These are phyloP conservation scores for Neoascochyta sp. DNA, from an alignment of 2,329 filamentous ascomycete species.

Conservation along the genomic window DNA sequence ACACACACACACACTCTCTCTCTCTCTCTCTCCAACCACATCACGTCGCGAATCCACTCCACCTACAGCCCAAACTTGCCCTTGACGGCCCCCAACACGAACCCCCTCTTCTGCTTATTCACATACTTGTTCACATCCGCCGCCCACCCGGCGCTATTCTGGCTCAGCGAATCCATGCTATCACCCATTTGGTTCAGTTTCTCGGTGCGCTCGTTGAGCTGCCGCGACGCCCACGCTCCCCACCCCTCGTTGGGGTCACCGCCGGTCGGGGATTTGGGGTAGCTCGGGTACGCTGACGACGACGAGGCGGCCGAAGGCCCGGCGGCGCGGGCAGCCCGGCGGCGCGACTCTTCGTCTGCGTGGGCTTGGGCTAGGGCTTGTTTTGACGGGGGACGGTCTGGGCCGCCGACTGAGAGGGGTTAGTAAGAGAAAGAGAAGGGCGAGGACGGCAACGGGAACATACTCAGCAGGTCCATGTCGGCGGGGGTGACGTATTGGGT, in stretches of 20 bases:
- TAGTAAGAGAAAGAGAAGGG: constrained; percentile 2
- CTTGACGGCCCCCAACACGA: constrained; percentile 61
- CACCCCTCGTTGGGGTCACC: constrained; percentile 50
- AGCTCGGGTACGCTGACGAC: constrained; percentile 22
- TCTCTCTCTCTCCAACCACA: no score
- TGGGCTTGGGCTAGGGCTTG: constrained; percentile 78
- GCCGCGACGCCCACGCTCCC: constrained; percentile 76
- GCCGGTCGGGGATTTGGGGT: constrained; percentile 17
- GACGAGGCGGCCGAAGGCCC: constrained; percentile 34
- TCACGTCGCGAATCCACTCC: no score
- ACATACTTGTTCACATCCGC: constrained; percentile 87
- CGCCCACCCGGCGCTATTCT: constrained; percentile 78
- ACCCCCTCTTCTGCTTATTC: constrained; percentile 78
- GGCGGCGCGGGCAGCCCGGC: constrained; percentile 34
- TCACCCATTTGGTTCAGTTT: constrained; percentile 79
- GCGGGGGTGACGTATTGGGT: constrained; percentile 84
- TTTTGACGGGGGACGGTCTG: constrained; percentile 82
- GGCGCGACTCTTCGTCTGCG: constrained; percentile 63
- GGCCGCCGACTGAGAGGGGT: constrained; percentile 63
- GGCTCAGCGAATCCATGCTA: constrained; percentile 75
- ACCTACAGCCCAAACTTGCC: constrained; percentile 34
- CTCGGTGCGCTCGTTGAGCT: constrained; percentile 87
- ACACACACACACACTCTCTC: no score
- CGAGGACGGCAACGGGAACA: constrained; percentile 10
- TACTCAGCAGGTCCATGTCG: constrained; percentile 80